A percentile compares a stretch with the other conserved stretches of the same genome.
Conservation (phyloP, 108 stramenopile genomes). For the Fragilariopsis cylindrus region DNA sequence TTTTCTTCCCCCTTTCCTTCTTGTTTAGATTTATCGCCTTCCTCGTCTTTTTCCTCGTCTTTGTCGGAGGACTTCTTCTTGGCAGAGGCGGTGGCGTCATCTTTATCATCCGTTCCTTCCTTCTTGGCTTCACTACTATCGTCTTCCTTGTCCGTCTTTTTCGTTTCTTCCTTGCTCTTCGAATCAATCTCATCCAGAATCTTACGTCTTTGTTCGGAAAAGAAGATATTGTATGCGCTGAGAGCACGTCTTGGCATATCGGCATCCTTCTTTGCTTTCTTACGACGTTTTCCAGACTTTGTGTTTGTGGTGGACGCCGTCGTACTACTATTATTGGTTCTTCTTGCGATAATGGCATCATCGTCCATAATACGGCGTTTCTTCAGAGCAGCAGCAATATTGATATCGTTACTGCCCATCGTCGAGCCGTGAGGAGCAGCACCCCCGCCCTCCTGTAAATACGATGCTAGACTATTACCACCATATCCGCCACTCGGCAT, state of each 20-base stretch:
- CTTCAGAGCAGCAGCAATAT: not conserved
- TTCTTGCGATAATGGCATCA: not conserved
- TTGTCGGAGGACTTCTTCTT: slow-evolving; percentile 22
- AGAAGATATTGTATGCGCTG: slow-evolving; percentile 44
- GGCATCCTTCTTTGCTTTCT: slow-evolving; percentile 38
- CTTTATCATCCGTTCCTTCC: not conserved
- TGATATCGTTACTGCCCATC: not conserved
- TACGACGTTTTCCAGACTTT: slow-evolving; percentile 28
- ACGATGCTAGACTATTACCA: slow-evolving; percentile 7
- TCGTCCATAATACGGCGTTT: not conserved
- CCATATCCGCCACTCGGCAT: not conserved
- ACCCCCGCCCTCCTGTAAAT: not conserved
- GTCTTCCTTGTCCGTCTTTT: slow-evolving; percentile 6
- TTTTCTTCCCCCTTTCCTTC: not conserved
- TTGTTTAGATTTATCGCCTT: slow-evolving; percentile 19
- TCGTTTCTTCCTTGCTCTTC: slow-evolving; percentile 5
- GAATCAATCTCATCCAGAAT: slow-evolving; percentile 36
- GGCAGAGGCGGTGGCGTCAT: slow-evolving; percentile 1
- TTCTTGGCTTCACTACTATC: slow-evolving; percentile 22
- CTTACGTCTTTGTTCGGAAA: slow-evolving; percentile 38
- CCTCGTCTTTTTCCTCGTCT: slow-evolving; percentile 1
- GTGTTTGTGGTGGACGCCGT: slow-evolving; percentile 8
- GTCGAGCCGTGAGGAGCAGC: not conserved
- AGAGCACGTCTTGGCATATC: slow-evolving; percentile 41
- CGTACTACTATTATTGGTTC: not conserved